Conservation (phyloP, 1,284 basidiomycete species). For the Pascua sp. region DNA sequence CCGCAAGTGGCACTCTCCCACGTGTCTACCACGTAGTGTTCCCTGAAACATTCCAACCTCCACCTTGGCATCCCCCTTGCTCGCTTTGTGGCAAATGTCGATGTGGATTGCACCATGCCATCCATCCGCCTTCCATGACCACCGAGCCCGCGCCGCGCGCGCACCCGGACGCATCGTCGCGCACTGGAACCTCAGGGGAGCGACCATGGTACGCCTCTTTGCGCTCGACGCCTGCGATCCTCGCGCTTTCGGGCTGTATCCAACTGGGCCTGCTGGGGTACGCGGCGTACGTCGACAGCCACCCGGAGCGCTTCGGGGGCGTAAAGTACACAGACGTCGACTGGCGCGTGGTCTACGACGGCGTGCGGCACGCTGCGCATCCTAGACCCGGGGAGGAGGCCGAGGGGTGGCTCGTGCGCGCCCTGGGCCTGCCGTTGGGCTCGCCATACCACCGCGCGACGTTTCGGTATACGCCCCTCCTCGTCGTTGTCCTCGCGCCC, state of each 20-base stretch:
- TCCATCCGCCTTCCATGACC: no score
- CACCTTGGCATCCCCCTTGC: no score
- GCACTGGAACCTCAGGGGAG: not conserved
- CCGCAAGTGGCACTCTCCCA: no score
- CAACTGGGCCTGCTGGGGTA: slow-evolving; percentile 38
- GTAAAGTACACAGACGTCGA: slow-evolving; percentile 96
- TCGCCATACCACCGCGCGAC: slow-evolving; percentile 92
- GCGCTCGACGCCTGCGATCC: not conserved
- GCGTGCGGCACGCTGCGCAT: slow-evolving; percentile 53
- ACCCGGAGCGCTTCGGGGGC: slow-evolving; percentile 41
- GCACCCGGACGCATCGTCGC: not conserved
- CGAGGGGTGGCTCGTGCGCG: not conserved
- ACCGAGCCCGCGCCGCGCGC: no score
- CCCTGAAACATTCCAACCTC: no score
- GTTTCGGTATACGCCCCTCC: slow-evolving; percentile 92
- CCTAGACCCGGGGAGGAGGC: not conserved
- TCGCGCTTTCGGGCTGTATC: slow-evolving; percentile 21
- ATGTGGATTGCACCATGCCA: no score
- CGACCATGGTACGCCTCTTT: not conserved
- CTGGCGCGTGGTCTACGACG: slow-evolving; percentile 93
- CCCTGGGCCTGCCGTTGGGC: not conserved
- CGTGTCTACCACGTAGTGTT: no score
- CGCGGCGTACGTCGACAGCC: slow-evolving; percentile 40
- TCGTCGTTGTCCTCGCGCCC: slow-evolving; percentile 77
- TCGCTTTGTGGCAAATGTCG: no score